Conservation (phyloP, 164 flowering plant genomes). For the Tinospora cordifolia region DNA sequence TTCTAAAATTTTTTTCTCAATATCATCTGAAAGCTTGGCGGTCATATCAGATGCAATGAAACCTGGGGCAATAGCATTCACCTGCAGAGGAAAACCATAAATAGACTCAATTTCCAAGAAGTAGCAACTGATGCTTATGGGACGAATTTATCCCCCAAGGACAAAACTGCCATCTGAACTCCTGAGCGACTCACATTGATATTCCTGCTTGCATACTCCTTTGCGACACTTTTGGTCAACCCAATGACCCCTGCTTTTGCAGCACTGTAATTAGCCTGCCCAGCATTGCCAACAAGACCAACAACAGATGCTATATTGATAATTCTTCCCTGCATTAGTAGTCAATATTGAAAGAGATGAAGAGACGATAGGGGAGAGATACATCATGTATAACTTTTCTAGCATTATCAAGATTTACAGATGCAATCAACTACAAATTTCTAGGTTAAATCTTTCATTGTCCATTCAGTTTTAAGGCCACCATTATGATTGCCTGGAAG, state of each 20-base stretch:
- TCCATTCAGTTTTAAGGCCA: too few species aligned
- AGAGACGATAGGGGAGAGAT: neutral
- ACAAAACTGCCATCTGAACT: neutral
- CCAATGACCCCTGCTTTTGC: slow-evolving; percentile 99
- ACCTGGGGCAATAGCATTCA: slow-evolving; percentile 94
- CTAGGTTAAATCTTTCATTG: too few species aligned
- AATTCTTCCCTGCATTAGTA: slow-evolving; percentile 66
- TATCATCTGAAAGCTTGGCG: slow-evolving; percentile 72
- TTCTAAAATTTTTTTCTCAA: slow-evolving; percentile 70
- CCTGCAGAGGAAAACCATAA: slow-evolving; percentile 32
- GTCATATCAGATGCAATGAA: slow-evolving; percentile 98
- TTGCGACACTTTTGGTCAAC: slow-evolving; percentile 80
- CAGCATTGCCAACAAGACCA: slow-evolving; percentile 82
- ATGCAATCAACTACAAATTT: too few species aligned
- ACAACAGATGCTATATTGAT: slow-evolving; percentile 92
- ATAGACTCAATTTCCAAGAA: neutral
- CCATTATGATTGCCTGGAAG: too few species aligned
- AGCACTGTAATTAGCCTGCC: slow-evolving; percentile 97
- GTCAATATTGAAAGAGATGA: neutral
- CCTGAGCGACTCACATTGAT: slow-evolving; percentile 51
- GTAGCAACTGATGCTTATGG: neutral
- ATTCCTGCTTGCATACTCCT: slow-evolving; percentile 81
- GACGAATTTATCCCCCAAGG: neutral
- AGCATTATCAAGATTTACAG: too few species aligned
- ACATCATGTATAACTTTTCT: too few species aligned